phyloP scores from a whole-genome alignment of 2,329 filamentous ascomycete genomes.

The Talaromyces sp. region DNA sequence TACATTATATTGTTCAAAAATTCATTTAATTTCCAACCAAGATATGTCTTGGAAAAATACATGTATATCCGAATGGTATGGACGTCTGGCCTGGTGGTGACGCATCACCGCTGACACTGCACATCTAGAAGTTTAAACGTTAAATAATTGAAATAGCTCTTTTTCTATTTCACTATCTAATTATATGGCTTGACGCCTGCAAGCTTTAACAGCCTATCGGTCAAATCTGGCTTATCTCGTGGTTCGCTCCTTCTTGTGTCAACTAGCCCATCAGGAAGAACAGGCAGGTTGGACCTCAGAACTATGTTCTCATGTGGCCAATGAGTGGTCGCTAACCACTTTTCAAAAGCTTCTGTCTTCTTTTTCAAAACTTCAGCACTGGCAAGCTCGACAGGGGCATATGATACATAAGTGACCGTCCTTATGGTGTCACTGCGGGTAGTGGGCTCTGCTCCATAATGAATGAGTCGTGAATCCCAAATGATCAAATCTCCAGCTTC shows the following conservation, averaged over 20 bases:
- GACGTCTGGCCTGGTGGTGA: too few relatives aligned
- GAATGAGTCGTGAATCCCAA: constrained; percentile 43
- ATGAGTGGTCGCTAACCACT: constrained; percentile 15
- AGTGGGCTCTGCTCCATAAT: constrained; percentile 4
- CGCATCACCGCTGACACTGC: too few relatives aligned
- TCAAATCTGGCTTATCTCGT: neutral
- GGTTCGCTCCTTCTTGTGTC: neutral
- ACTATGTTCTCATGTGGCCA: constrained; percentile 18
- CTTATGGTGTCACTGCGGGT: constrained; percentile 12
- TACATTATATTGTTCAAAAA: too few relatives aligned
- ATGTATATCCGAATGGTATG: too few relatives aligned
- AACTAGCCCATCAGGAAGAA: constrained; percentile 11
- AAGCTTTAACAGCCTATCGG: neutral
- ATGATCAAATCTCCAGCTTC: constrained; percentile 39
- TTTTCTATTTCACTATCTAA: too few relatives aligned
- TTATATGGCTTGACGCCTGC: neutral
- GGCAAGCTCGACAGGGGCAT: constrained; percentile 14
- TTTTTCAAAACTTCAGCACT: neutral
- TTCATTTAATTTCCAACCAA: too few relatives aligned
- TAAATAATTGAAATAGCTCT: too few relatives aligned
- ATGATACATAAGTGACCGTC: constrained; percentile 18
- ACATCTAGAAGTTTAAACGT: too few relatives aligned
- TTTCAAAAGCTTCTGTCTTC: constrained; percentile 15
- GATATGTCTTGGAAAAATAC: too few relatives aligned
- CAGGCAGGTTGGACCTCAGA: constrained; percentile 9